Evolutionary conservation across 73 alveolate genomes (phyloP).

Genomic region (Paramecium pentaurelia): DNA sequence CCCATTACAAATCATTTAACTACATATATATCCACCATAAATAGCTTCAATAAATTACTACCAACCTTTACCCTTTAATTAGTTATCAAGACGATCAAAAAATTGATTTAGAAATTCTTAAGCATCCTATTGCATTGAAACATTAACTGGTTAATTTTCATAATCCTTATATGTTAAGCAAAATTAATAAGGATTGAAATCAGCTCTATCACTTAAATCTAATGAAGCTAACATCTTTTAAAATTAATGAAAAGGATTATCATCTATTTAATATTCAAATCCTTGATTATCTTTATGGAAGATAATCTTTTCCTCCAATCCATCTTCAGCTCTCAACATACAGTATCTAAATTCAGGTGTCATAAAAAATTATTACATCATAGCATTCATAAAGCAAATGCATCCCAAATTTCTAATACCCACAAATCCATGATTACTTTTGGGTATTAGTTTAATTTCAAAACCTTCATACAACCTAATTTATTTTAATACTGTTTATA

Average conservation of each 20-base stretch:
- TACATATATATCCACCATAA: slow-evolving; percentile 93
- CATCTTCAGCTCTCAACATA: slow-evolving; percentile 86
- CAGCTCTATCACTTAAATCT: slow-evolving; percentile 88
- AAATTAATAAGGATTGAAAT: slow-evolving; percentile 88
- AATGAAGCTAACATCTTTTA: slow-evolving; percentile 89
- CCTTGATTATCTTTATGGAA: not conserved
- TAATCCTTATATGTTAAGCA: slow-evolving; percentile 91
- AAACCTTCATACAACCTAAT: not conserved
- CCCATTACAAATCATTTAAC: slow-evolving; percentile 81
- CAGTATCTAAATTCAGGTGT: slow-evolving; percentile 92
- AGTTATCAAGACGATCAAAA: slow-evolving; percentile 92
- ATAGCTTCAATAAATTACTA: slow-evolving; percentile 82
- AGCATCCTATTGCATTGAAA: slow-evolving; percentile 90
- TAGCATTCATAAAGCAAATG: slow-evolving; percentile 95
- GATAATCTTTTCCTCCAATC: slow-evolving; percentile 42
- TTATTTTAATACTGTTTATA: not conserved
- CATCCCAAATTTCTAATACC: slow-evolving; percentile 93
- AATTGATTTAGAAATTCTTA: slow-evolving; percentile 93
- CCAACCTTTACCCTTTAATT: slow-evolving; percentile 80
- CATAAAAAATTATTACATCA: slow-evolving; percentile 95
- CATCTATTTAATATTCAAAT: slow-evolving; percentile 76
- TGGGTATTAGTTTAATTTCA: not conserved
- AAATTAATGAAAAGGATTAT: slow-evolving; percentile 92
- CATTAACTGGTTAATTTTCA: slow-evolving; percentile 93
- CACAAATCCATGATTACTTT: slow-evolving; percentile 57